Percentiles rank a stretch among this genome's conserved stretches.
These are phyloP conservation scores for Neonectria faginata DNA, from an alignment of 2,329 filamentous ascomycete genomes.

Conservation along the genomic window DNA sequence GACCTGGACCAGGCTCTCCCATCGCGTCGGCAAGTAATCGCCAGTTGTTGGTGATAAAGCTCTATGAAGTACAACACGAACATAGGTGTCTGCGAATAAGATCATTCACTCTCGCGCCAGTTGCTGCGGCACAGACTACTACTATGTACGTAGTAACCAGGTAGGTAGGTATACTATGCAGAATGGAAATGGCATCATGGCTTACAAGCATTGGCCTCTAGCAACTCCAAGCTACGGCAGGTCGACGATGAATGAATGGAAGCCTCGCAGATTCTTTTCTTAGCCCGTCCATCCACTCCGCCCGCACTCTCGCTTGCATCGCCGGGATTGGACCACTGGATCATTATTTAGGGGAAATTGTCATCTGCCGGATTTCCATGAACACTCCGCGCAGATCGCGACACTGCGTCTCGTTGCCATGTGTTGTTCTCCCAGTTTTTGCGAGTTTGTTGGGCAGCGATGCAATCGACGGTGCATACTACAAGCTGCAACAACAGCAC, in stretches of 20 bases:
- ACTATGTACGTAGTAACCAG: too few relatives aligned
- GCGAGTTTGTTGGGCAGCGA: slow-evolving; percentile 7
- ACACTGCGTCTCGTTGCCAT: background rate
- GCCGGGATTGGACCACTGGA: background rate
- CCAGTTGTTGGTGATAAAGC: background rate
- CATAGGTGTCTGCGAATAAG: too few relatives aligned
- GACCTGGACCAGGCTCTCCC: too few relatives aligned
- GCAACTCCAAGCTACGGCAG: slow-evolving; percentile 12
- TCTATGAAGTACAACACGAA: background rate
- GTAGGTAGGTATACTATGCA: too few relatives aligned
- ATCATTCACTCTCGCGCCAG: too few relatives aligned
- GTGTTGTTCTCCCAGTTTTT: slow-evolving; percentile 5
- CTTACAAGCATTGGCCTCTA: background rate
- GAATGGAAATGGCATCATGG: slow-evolving; percentile 9
- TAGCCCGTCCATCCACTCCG: slow-evolving; percentile 8
- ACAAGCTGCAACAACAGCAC: slow-evolving; percentile 11
- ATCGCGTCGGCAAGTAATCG: background rate
- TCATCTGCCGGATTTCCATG: slow-evolving; percentile 4
- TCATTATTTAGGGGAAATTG: slow-evolving; percentile 21
- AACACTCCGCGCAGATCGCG: slow-evolving; percentile 4
- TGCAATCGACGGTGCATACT: slow-evolving; percentile 20
- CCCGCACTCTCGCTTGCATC: slow-evolving; percentile 19
- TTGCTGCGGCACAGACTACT: too few relatives aligned
- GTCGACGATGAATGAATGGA: slow-evolving; percentile 9
- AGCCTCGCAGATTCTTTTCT: slow-evolving; percentile 12